A percentile compares a stretch with the other conserved stretches of the same genome.
Conservation (phyloP, 78 protist species). For the Dictyostelium intermedium region DNA sequence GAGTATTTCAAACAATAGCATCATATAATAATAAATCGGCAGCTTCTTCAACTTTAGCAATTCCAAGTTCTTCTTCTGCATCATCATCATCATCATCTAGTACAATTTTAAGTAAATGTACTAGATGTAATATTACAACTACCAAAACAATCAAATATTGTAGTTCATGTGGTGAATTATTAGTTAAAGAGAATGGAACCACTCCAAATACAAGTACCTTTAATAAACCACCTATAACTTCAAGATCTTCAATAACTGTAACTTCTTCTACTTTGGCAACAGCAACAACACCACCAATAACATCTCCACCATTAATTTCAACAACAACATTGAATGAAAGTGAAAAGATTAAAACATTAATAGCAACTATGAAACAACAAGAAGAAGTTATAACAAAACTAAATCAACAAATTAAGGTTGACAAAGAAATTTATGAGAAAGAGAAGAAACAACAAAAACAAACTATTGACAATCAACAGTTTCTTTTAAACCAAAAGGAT, state of each 20-base stretch:
- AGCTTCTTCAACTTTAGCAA: not conserved
- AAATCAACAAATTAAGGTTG: conserved; percentile 3
- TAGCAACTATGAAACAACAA: conserved; percentile 23
- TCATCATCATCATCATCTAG: not conserved
- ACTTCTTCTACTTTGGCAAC: not conserved
- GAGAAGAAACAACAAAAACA: conserved; percentile 15
- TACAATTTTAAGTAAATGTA: not conserved
- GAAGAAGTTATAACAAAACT: conserved; percentile 25
- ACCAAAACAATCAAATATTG: not conserved
- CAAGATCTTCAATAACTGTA: not conserved
- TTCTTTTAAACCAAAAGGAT: conserved; percentile 22
- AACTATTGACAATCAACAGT: conserved; percentile 1
- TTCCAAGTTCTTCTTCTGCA: not conserved
- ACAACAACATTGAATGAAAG: not conserved
- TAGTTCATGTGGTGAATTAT: conserved; percentile 26
- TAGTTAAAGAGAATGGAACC: not conserved
- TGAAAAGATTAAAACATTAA: conserved; percentile 11
- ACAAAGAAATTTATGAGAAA: conserved; percentile 9
- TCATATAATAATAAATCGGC: conserved; percentile 6
- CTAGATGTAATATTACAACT: conserved; percentile 34
- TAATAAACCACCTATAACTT: not conserved
- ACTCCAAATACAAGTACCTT: conserved; percentile 4
- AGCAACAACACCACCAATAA: not conserved
- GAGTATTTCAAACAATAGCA: not conserved
- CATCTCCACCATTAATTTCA: not conserved